Evolutionary conservation across 2,329 filamentous ascomycete genomes (phyloP), one percentile per base, ranked within the genome.

Genomic region (Neofusicoccum sp.): DNA sequence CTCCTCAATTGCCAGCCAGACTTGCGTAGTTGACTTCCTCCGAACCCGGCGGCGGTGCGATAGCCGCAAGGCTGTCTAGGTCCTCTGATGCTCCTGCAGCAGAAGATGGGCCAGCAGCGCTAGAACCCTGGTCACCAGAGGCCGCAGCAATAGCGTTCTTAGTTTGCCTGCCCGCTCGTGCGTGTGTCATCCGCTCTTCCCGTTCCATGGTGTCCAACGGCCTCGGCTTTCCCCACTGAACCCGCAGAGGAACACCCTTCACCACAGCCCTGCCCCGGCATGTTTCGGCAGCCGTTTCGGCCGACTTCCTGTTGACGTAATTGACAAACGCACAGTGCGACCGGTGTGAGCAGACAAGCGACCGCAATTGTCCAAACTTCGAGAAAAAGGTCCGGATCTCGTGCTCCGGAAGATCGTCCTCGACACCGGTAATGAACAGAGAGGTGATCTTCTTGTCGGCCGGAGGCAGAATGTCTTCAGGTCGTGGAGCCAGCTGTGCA

Each of bases 261-360:
- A 99, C 91, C 6, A 98, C 87, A 0, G 93, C 92, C 66, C 90
- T 90, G 5, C 96, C 95, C 75, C 97, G 90, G 69, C 92, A 94
- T 22, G 91, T 87, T 37, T 87, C 87, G 0, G 95, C 92, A 0
- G 96, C 96, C 64, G 85, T 88, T 78, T 99, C 95, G 0, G 96
- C 95, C 1, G 86, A 89, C 66, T 92, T 87, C 63, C 95, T 86
- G 3, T 89, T 91, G 69, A 93, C 88, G 75, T 92, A 99, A 79
- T 99, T 99, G 78, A 99, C 83, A 73, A 98, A 99, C 1, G 95
- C 95, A 76, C 93, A 98, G 73, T 98, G 95, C 14, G 94, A 94
- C 81, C 96, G 93, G 79, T 99, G 95, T 6, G 93, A 97, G 77
- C 95, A 98, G 41, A 99, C 89, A 14, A 99, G 80, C 31, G 93